Evolutionary conservation across 2,329 filamentous ascomycete genomes (phyloP).

Genomic region (Colletotrichum echinochloae): DNA sequence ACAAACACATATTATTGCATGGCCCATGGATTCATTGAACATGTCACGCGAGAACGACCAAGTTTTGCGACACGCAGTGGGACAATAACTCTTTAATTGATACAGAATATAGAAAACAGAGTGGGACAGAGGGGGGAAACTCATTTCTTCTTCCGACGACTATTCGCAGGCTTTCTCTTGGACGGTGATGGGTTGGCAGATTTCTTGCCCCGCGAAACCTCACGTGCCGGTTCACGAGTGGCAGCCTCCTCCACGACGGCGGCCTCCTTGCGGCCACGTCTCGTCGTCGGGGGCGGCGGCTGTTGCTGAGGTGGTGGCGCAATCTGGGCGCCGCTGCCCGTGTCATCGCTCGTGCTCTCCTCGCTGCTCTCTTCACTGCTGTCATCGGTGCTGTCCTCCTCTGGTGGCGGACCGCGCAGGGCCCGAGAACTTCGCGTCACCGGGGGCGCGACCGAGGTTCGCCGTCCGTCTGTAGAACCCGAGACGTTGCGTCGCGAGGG

Average conservation of each 20-base stretch:
- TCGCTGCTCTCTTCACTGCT: conserved; percentile 47
- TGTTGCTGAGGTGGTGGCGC: conserved; percentile 43
- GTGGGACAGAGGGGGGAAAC: conserved; percentile 36
- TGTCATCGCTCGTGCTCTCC: conserved; percentile 53
- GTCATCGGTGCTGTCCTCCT: conserved; percentile 47
- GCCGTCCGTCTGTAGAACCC: conserved; percentile 50
- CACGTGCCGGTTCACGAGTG: conserved; percentile 45
- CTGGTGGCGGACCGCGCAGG: conserved; percentile 47
- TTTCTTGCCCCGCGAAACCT: conserved; percentile 54
- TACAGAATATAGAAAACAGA: background rate
- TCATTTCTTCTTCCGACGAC: conserved; percentile 51
- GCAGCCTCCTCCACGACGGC: conserved; percentile 55
- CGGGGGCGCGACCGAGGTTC: conserved; percentile 45
- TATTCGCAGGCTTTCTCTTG: conserved; percentile 55
- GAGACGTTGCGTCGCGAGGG: conserved; percentile 53
- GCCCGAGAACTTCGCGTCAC: conserved; percentile 50
- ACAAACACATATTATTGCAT: background rate
- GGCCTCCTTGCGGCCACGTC: conserved; percentile 48
- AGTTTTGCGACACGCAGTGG: background rate
- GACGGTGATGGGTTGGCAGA: conserved; percentile 51
- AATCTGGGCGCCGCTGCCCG: conserved; percentile 51
- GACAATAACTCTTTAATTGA: conserved; percentile 30
- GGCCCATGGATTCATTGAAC: background rate
- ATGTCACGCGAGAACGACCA: too few relatives aligned
- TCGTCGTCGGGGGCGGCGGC: background rate